Evolutionary conservation across 164 flowering plant genomes (phyloP).

Genomic region (Umbilicus rupestris): DNA sequence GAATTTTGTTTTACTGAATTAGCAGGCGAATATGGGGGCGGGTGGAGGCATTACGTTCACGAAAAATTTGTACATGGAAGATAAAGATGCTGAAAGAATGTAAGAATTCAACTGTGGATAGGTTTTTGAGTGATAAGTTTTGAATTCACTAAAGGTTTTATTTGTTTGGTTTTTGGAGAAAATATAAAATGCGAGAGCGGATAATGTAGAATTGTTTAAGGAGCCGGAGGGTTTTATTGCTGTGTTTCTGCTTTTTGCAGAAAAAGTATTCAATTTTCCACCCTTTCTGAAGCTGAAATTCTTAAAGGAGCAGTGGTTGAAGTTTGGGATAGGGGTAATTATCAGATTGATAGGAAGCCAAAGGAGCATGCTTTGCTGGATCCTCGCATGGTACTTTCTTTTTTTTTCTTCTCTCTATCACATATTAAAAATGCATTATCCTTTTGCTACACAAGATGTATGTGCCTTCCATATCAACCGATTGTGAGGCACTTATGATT

Average conservation of each 20-base stretch:
- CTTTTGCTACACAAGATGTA: neutral
- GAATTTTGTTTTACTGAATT: neutral
- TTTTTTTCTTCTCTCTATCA: neutral
- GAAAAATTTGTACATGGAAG: neutral
- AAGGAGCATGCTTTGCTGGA: slow-evolving; percentile 38
- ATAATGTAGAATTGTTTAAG: neutral
- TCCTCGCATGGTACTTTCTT: slow-evolving; percentile 31
- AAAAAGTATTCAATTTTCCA: slow-evolving; percentile 37
- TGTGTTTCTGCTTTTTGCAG: slow-evolving; percentile 17
- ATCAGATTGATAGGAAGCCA: slow-evolving; percentile 23
- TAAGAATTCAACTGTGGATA: neutral
- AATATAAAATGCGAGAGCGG: no score
- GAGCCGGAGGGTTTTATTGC: neutral
- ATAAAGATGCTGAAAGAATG: slow-evolving; percentile 6
- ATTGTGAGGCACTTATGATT: neutral
- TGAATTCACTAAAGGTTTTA: no score
- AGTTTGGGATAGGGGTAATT: slow-evolving; percentile 23
- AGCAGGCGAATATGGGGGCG: neutral
- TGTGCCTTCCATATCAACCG: no score
- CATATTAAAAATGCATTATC: neutral
- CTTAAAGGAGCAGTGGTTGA: slow-evolving; percentile 36
- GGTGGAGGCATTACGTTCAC: neutral
- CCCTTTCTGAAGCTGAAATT: slow-evolving; percentile 36
- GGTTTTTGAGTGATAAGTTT: no score
- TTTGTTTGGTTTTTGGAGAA: no score